These are phyloP conservation scores for Tolypocladium guangdongense DNA, from an alignment of 2,329 filamentous ascomycete genomes.

Conservation along the genomic window DNA sequence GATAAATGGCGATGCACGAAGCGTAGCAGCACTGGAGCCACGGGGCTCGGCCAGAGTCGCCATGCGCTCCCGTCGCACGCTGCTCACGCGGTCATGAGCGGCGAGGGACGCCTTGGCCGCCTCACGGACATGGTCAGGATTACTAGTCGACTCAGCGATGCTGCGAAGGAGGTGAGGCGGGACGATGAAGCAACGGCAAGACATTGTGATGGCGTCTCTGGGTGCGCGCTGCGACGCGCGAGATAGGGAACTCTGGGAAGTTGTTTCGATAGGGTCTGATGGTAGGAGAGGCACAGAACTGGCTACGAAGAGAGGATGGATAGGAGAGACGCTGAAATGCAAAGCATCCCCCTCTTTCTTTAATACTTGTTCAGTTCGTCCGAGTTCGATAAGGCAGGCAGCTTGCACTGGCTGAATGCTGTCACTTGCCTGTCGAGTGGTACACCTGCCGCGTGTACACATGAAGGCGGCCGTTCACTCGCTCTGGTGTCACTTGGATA, in stretches of 20 bases:
- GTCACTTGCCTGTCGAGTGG: background rate
- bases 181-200: conserved; percentile 27
- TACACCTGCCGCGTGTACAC: background rate
- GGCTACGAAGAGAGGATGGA: background rate
- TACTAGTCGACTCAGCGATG: conserved; percentile 28
- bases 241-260: background rate
- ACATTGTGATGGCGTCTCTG: conserved; percentile 3
- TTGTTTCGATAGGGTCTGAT: background rate
- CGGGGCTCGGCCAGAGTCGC: conserved; percentile 21
- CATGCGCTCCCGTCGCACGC: conserved; percentile 23
- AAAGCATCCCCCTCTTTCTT: background rate
- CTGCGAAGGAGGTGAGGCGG: conserved; percentile 34
- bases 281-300: background rate
- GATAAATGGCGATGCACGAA: conserved; percentile 20
- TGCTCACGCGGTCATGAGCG: conserved; percentile 18
- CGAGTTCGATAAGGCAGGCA: background rate
- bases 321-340: background rate
- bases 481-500: background rate
- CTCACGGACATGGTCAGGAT: conserved; percentile 23
- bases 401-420: background rate
- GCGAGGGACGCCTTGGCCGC: conserved; percentile 24
- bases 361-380: background rate
- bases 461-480: background rate
- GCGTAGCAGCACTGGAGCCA: conserved; percentile 5
- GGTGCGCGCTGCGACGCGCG: background rate